A percentile compares a stretch with the other conserved stretches of the same genome.
These are phyloP conservation scores for Lactarius sp. DNA, from an alignment of 768 basidiomycete genomes.

Conservation along the genomic window DNA sequence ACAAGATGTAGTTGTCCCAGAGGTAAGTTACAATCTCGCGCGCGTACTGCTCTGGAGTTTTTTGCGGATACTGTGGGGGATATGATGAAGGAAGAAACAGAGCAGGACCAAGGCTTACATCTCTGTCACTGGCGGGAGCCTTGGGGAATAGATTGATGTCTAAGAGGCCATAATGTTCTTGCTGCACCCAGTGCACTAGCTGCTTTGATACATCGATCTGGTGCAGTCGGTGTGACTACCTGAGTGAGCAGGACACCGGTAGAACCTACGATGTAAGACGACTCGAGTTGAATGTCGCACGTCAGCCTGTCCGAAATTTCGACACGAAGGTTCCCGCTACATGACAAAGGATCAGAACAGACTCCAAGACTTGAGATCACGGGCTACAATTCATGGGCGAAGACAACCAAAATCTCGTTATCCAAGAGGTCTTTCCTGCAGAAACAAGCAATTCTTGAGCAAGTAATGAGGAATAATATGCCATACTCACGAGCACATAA, in stretches of 20 bases:
- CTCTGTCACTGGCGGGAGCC: constrained; percentile 11
- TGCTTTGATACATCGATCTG: constrained; percentile 84
- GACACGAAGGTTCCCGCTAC: constrained; percentile 81
- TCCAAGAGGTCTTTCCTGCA: constrained; percentile 71
- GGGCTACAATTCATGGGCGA: constrained; percentile 88
- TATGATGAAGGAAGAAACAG: background rate
- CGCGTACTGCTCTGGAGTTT: constrained; percentile 35
- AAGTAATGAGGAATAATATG: background rate
- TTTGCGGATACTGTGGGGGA: constrained; percentile 19
- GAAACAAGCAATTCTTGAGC: background rate
- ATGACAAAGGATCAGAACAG: constrained; percentile 5
- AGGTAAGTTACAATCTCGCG: constrained; percentile 70
- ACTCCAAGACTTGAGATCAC: background rate
- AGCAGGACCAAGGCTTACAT: constrained; percentile 13
- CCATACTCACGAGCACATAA: constrained; percentile 78
- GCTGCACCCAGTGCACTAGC: constrained; percentile 71
- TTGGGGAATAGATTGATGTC: constrained; percentile 84
- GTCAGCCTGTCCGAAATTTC: constrained; percentile 71
- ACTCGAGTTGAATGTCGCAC: constrained; percentile 72
- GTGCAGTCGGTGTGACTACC: background rate
- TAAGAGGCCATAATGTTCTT: constrained; percentile 63
- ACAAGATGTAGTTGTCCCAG: constrained; percentile 98
- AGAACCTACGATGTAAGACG: constrained; percentile 71
- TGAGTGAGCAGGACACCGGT: background rate
- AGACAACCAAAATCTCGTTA: constrained; percentile 72